phyloP scores from a whole-genome alignment of 805 yeast species.

The Wickerhamiella spandovensis region DNA sequence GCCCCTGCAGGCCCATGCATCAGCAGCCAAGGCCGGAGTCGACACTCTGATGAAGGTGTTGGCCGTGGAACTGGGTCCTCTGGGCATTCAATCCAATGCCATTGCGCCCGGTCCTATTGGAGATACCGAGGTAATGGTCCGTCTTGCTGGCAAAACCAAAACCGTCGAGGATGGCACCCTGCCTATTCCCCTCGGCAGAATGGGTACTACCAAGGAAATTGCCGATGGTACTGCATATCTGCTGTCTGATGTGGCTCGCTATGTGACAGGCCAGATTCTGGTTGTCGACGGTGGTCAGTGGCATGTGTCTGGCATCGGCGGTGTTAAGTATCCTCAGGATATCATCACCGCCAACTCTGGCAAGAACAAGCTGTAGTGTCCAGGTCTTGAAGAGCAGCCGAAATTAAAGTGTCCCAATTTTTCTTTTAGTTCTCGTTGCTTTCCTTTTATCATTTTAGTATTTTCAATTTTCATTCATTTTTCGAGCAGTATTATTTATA shows the following conservation, averaged over 20 bases:
- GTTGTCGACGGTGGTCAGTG: constrained; percentile 85
- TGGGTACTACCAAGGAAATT: constrained; percentile 58
- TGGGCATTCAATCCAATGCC: constrained; percentile 68
- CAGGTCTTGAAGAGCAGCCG: too few species aligned
- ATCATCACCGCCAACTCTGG: constrained; percentile 13
- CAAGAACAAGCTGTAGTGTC: constrained; percentile 26
- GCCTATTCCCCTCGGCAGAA: constrained; percentile 36
- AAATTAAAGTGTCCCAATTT: too few species aligned
- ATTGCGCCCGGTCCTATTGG: constrained; percentile 85
- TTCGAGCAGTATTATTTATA: too few species aligned
- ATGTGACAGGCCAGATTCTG: constrained; percentile 58
- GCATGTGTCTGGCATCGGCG: constrained; percentile 21
- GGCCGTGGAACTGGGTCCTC: constrained; percentile 82
- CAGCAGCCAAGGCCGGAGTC: constrained; percentile 90
- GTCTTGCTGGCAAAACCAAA: constrained; percentile 38
- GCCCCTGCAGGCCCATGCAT: constrained; percentile 76
- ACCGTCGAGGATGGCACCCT: constrained; percentile 26
- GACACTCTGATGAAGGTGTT: constrained; percentile 72
- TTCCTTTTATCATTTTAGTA: too few species aligned
- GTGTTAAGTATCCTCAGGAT: constrained; percentile 26
- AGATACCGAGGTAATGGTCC: constrained; percentile 68
- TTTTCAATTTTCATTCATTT: too few species aligned
- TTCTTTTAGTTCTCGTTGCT: too few species aligned
- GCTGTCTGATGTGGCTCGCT: constrained; percentile 67
- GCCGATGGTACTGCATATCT: constrained; percentile 78